phyloP scores from a whole-genome alignment of 2,329 filamentous ascomycete genomes.

The Xylariaceae sp. region DNA sequence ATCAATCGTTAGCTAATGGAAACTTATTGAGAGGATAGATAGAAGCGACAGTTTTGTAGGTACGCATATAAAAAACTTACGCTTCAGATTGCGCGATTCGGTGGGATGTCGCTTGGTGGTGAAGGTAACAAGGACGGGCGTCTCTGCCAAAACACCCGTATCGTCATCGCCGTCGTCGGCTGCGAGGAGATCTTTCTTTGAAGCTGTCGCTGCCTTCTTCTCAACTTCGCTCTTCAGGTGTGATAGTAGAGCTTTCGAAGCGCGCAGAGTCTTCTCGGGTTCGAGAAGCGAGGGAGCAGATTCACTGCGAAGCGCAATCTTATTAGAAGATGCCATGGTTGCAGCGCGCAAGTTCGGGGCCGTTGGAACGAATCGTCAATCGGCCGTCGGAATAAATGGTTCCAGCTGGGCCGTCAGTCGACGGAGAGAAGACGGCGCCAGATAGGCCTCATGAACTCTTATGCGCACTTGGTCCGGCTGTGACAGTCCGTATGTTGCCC shows the following conservation, averaged over 20 bases:
- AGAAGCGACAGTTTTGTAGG: background rate
- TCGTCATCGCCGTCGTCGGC: slow-evolving; percentile 45
- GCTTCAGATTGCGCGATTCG: slow-evolving; percentile 54
- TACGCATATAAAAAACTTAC: background rate
- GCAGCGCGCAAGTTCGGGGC: background rate
- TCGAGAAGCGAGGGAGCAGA: slow-evolving; percentile 33
- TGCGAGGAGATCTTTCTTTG: slow-evolving; percentile 55
- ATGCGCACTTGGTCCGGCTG: background rate
- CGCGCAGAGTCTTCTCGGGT: slow-evolving; percentile 51
- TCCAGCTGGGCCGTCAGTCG: background rate
- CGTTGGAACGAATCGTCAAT: background rate
- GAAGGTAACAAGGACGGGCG: slow-evolving; percentile 58
- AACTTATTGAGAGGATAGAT: background rate
- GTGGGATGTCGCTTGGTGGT: slow-evolving; percentile 62
- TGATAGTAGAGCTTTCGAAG: slow-evolving; percentile 57
- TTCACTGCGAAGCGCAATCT: slow-evolving; percentile 32
- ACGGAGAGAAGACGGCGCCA: background rate
- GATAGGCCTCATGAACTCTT: background rate
- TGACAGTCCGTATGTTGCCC: background rate
- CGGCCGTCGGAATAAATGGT: background rate
- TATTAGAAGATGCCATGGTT: slow-evolving; percentile 36
- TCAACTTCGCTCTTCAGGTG: slow-evolving; percentile 57
- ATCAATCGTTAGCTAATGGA: slow-evolving; percentile 49
- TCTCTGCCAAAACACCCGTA: slow-evolving; percentile 42
- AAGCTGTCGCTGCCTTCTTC: slow-evolving; percentile 41